phyloP scores from a whole-genome alignment of 306 rosid genomes.

The Pyrus pyrifolia region DNA sequence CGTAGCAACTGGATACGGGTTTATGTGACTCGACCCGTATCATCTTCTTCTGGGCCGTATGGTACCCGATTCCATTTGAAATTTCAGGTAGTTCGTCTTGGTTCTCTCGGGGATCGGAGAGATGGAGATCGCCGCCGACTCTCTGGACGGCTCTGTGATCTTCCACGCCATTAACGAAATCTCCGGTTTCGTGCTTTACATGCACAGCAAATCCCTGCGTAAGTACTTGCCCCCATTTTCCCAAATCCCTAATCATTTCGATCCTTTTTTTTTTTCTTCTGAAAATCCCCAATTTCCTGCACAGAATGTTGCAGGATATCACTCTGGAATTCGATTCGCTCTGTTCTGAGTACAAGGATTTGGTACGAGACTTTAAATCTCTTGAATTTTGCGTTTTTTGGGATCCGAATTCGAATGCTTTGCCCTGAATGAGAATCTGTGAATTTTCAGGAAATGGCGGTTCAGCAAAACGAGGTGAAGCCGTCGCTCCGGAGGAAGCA shows the following conservation, averaged over 20 bases:
- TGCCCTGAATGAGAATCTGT: background rate
- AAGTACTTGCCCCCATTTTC: slow-evolving; percentile 8
- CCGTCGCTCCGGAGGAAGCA: slow-evolving; percentile 52
- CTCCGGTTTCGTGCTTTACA: slow-evolving; percentile 62
- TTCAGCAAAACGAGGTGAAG: slow-evolving; percentile 41
- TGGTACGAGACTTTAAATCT: slow-evolving; percentile 46
- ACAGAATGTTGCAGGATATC: slow-evolving; percentile 72
- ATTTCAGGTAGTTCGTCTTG: background rate
- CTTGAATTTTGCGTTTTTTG: background rate
- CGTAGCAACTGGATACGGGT: background rate
- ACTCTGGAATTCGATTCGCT: slow-evolving; percentile 52
- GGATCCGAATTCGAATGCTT: background rate
- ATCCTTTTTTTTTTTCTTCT: background rate
- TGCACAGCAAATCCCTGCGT: slow-evolving; percentile 97
- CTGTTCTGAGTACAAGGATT: slow-evolving; percentile 37
- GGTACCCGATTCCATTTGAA: background rate
- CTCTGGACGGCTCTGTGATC: slow-evolving; percentile 42
- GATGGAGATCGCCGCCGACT: slow-evolving; percentile 35
- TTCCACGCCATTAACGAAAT: slow-evolving; percentile 68
- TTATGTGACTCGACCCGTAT: background rate
- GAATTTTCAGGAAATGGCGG: slow-evolving; percentile 42
- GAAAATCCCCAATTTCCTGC: background rate
- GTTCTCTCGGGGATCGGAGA: slow-evolving; percentile 18
- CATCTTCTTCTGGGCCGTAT: background rate
- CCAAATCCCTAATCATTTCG: background rate